Conservation (phyloP, 192 early-diverging fungal genomes). For the Piromyces finnis region DNA sequence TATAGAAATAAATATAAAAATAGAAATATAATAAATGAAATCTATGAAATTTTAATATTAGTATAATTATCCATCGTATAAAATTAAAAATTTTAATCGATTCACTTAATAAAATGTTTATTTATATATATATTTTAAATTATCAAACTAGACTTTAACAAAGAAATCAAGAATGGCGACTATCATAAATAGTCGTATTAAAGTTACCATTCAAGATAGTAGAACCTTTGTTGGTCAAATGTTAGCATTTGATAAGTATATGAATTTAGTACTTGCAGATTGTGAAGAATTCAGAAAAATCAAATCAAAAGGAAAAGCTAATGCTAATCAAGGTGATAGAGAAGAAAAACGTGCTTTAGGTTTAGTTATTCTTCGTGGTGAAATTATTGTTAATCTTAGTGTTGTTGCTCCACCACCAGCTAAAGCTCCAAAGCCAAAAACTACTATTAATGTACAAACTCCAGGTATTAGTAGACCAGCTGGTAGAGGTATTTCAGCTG, state of each 20-base stretch:
- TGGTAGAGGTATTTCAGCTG: conserved; percentile 35
- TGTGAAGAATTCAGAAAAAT: conserved; percentile 91
- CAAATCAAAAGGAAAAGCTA: conserved; percentile 47
- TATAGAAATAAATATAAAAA: no score
- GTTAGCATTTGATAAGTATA: conserved; percentile 99
- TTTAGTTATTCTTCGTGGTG: conserved; percentile 84
- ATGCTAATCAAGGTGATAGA: conserved; percentile 24
- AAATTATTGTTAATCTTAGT: conserved; percentile 74
- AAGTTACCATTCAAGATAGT: conserved; percentile 79
- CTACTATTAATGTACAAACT: conserved; percentile 7
- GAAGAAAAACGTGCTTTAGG: conserved; percentile 86
- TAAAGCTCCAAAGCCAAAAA: conserved; percentile 8
- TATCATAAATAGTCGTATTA: conserved; percentile 17
- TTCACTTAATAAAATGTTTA: no score
- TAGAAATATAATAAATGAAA: no score
- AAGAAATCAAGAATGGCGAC: background rate
- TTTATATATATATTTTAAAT: no score
- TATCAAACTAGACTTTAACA: background rate
- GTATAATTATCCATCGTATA: no score
- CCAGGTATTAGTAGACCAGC: conserved; percentile 39
- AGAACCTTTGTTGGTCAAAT: conserved; percentile 89
- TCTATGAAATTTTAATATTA: no score
- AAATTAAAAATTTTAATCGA: no score
- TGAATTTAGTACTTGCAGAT: conserved; percentile 96
- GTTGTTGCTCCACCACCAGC: conserved; percentile 80